Percentiles rank a stretch among this genome's conserved stretches.
phyloP scores from a whole-genome alignment of 139 green algal species.

The Limnomonas spitsbergensis region DNA sequence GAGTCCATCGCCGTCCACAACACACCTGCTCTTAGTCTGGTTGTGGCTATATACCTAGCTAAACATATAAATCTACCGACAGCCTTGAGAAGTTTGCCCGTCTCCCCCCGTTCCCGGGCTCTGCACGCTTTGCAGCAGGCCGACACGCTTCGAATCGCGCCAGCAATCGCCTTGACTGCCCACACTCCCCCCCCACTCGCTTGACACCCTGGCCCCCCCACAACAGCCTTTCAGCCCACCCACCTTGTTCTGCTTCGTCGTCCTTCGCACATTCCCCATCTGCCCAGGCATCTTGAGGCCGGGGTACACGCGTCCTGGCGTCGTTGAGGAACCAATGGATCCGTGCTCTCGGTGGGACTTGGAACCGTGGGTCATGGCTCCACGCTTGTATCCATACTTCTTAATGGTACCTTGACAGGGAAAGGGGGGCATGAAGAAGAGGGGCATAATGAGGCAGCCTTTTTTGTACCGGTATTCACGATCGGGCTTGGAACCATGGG shows the following conservation, averaged over 20 bases:
- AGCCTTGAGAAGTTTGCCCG: too few relatives aligned
- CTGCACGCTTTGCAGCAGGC: too few relatives aligned
- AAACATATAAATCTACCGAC: too few relatives aligned
- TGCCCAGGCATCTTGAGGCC: slow-evolving; percentile 92
- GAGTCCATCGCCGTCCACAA: too few relatives aligned
- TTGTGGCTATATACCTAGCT: too few relatives aligned
- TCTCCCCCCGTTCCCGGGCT: too few relatives aligned
- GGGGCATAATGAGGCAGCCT: not conserved
- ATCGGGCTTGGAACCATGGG: not conserved
- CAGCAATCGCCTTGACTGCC: too few relatives aligned
- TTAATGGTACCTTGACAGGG: slow-evolving; percentile 84
- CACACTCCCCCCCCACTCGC: too few relatives aligned
- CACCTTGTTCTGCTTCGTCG: slow-evolving; percentile 79
- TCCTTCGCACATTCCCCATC: slow-evolving; percentile 84
- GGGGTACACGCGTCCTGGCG: slow-evolving; percentile 87
- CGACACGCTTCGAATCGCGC: too few relatives aligned
- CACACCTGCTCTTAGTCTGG: too few relatives aligned
- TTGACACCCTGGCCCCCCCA: too few relatives aligned
- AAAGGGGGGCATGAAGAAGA: not conserved
- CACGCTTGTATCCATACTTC: slow-evolving; percentile 86
- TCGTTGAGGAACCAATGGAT: slow-evolving; percentile 85
- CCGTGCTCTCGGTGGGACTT: slow-evolving; percentile 95
- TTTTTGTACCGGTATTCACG: not conserved
- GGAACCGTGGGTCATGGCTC: slow-evolving; percentile 95
- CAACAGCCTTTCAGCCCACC: not conserved